Conservation (phyloP, 306 rosid genomes). For the Betula pendula region DNA sequence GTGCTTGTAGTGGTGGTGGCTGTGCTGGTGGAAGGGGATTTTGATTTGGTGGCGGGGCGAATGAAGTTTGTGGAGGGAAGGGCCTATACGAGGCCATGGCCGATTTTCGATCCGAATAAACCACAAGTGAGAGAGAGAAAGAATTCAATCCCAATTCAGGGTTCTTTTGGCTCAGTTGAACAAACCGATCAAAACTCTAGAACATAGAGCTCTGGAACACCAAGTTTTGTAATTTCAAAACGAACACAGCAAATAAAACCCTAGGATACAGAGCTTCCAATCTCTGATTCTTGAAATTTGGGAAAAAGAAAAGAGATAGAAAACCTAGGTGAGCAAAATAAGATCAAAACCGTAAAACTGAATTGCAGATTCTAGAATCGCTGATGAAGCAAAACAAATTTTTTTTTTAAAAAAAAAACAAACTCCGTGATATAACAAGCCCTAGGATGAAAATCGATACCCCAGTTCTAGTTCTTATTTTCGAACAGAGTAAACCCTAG, state of each 20-base stretch:
- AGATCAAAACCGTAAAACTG: background rate
- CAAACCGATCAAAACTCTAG: background rate
- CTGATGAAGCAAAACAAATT: background rate
- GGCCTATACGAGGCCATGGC: slow-evolving; percentile 94
- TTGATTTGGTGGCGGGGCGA: slow-evolving; percentile 54
- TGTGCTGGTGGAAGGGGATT: slow-evolving; percentile 52
- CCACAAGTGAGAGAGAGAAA: background rate
- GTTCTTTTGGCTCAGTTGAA: background rate
- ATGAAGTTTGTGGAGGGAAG: slow-evolving; percentile 79
- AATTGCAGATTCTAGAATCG: background rate
- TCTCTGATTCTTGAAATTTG: background rate
- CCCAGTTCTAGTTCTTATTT: background rate
- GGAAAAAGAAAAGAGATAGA: background rate
- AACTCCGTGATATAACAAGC: background rate
- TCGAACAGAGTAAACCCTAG: background rate
- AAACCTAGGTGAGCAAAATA: background rate
- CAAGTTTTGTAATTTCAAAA: slow-evolving; percentile 12
- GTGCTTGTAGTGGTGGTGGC: slow-evolving; percentile 28
- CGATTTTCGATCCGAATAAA: slow-evolving; percentile 19
- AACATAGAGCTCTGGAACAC: background rate
- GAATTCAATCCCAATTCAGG: slow-evolving; percentile 19
- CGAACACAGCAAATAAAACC: background rate
- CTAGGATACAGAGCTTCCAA: background rate
- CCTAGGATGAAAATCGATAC: slow-evolving; percentile 15
- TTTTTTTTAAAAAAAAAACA: no score